Evolutionary conservation across 2,329 filamentous ascomycete species (phyloP), one percentile per base, ranked within the genome.

Genomic region (Calycina herbarum): DNA sequence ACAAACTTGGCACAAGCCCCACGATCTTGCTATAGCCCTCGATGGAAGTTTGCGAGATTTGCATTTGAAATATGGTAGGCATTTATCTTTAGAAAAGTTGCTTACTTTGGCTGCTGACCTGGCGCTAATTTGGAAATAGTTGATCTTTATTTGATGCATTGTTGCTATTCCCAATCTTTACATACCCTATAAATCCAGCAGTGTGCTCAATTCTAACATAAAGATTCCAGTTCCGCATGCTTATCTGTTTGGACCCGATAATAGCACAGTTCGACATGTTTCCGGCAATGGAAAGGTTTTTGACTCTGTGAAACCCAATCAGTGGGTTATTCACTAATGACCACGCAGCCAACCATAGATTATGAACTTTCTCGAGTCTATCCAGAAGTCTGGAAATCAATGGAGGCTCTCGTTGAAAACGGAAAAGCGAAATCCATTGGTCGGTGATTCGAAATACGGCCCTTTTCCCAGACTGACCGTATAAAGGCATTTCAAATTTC

Each of bases 401-500:
- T 63, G 51, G 51, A 63, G 40, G 24, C 20, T n/a, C 40, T 63
- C 11, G 61, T 63, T 8, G 27, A 42, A 8, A 40, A 29, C 10
- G 54, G 61, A 27, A 63, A 57, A 58, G 35, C 54, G 17, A 40
- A 24, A n/a, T 29, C n/a, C 3, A 63, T 63, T 45, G 35, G 61
- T 57, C 2, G 0, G 40, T 24, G n/a, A 27, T 17, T 17, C n/a
- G 1, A 8, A 48, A 13, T 6, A 20, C 1, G 6, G 10, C 17
- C 8, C 1, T 7, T 48, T 20, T 20, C 17, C 20, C 15, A 3
- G 1, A 8, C 42, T 48, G 15, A 48, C 42, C 2, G 2, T 5
- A 20, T n/a, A 48, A 61, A 48, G 35, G 59, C 2, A 31, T 63
- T 17, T 63, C 61, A n/a, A 58, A 63, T 48, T 58, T 63, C 20